Percentiles rank a stretch among this genome's conserved stretches.
phyloP scores from a whole-genome alignment of 176 grass and related monocot genomes.

The Carex cristatella region DNA sequence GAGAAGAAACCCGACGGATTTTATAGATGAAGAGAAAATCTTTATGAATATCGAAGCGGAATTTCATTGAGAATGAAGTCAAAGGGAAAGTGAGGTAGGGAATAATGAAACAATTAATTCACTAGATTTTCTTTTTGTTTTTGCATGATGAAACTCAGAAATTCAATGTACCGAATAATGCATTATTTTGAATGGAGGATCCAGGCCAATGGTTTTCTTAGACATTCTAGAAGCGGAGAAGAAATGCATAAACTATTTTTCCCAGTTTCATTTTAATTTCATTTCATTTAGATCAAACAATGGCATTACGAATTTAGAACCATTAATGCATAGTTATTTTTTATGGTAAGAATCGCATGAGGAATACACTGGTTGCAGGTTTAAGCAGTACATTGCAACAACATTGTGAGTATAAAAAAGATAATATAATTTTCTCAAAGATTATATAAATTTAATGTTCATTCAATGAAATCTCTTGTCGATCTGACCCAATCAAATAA shows the following conservation, averaged over 20 bases:
- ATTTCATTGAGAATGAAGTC: conserved; percentile 18
- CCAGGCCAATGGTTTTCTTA: neutral
- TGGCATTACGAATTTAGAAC: neutral
- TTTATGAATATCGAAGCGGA: neutral
- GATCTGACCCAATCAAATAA: neutral
- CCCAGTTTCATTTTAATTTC: neutral
- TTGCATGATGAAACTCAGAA: neutral
- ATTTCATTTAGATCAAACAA: neutral
- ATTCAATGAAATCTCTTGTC: neutral
- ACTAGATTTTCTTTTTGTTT: conserved; percentile 19
- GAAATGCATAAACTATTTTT: neutral
- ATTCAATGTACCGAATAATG: neutral
- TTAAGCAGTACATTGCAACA: neutral
- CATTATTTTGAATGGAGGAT: neutral
- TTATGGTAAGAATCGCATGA: conserved; percentile 1
- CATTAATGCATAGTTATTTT: neutral
- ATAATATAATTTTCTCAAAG: neutral
- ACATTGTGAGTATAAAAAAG: neutral
- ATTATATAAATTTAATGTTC: neutral
- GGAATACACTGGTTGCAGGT: neutral
- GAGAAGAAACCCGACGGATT: neutral
- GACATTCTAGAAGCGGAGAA: neutral
- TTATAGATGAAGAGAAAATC: neutral
- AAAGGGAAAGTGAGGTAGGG: conserved; percentile 9
- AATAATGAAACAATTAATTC: conserved; percentile 8